Conservation (phyloP, 164 flowering plant genomes). For the Magnolia officinalis region DNA sequence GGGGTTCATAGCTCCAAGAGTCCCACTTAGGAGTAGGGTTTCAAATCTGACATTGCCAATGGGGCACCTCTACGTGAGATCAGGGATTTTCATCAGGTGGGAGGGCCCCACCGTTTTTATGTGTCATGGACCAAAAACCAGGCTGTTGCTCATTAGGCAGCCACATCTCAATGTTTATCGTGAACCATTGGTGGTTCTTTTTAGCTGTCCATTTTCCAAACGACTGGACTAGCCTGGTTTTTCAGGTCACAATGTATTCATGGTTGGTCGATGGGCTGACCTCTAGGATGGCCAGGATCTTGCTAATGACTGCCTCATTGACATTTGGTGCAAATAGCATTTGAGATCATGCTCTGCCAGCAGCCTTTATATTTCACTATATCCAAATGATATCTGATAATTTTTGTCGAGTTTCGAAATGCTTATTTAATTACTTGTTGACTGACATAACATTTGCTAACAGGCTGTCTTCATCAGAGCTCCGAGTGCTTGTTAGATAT, state of each 20-base stretch:
- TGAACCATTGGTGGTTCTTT: neutral
- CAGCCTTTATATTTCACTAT: too few relatives aligned
- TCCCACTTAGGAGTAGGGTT: neutral
- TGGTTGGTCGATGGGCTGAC: neutral
- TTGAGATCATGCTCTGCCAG: neutral
- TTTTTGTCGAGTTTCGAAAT: neutral
- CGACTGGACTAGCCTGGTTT: neutral
- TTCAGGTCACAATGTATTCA: neutral
- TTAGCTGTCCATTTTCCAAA: neutral
- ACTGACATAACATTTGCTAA: slow-evolving; percentile 18
- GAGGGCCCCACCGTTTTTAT: neutral
- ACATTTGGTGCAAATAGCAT: neutral
- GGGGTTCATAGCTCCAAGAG: neutral
- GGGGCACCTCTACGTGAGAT: neutral
- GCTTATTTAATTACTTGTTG: slow-evolving; percentile 2
- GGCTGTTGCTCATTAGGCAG: neutral
- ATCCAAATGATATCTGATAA: too few relatives aligned
- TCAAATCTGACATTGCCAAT: neutral
- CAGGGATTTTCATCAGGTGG: neutral
- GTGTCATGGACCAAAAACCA: neutral
- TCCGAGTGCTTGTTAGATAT: slow-evolving; percentile 73
- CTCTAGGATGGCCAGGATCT: neutral
- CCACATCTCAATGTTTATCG: neutral
- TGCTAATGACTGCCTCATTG: neutral
- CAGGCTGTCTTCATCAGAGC: slow-evolving; percentile 89